Base-by-base conservation (phyloP, 768 basidiomycete species). In the Mycena chlorophos region DNA sequence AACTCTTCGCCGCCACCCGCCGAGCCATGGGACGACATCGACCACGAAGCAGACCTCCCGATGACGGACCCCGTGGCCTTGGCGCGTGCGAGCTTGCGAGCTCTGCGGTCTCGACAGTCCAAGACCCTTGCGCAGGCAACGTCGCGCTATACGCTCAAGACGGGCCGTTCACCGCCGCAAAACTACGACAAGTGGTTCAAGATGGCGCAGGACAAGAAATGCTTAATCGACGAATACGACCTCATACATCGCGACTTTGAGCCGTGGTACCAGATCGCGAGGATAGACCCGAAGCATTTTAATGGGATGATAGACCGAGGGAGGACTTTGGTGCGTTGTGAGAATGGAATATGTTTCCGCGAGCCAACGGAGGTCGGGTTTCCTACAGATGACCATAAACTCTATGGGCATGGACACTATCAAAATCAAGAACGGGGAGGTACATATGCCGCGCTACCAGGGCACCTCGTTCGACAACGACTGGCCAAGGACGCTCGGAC, bases 171-270 rank as follows among this genome's bases (percentile, higher is more conserved):
- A 3, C 55, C 62, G 5, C 62, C 62, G 1, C 47, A 42, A 16
- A 60, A 63, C 31, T 63, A 50, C 34, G 62, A 60, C 25, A 56
- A 57, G 47, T 63, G 62, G 62, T 63, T 63, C 30, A 23, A 22
- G 12, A 56, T 56, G 22, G 55, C 62, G 23, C 22, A 43, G 31
- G 23, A 55, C 19, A 50, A 60, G 6, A 53, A 58, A 27, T 63
- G 62, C 53, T 50, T 63, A 31, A 57, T 63, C 43, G 61, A 63
- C 50, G 61, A 63, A 26, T 63, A 63, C 42, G 55, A 60, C 23
- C 62, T 60, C 23, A 46, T 63, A 14, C 47, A 39, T 1, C 55
- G 55, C n/a, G 62, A 63, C 49, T 60, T 63, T 30, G 60, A 57
- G 56, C 56, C 60, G 45, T 61, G 54, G 38, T 61, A 61, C 34